These are phyloP conservation scores for Didymella glomerata DNA, from an alignment of 2,329 filamentous ascomycete genomes.

Conservation along the genomic window DNA sequence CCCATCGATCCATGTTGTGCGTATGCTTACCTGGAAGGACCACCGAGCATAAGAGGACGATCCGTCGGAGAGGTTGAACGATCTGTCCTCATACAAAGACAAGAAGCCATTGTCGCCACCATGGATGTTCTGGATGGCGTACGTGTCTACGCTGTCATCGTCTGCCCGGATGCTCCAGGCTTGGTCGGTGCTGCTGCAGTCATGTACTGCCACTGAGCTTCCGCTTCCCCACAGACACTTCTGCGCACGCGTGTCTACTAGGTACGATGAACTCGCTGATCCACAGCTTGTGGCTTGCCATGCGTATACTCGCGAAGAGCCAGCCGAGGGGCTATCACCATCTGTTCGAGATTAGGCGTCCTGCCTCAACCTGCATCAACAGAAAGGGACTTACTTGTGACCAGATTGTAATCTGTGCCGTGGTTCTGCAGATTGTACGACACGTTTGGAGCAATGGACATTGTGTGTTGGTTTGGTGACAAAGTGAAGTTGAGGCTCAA, in stretches of 20 bases:
- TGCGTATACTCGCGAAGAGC: not conserved
- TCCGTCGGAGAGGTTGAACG: not conserved
- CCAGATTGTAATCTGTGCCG: not conserved
- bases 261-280: not conserved
- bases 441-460: not conserved
- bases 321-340: too few relatives aligned
- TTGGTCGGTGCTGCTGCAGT: not conserved
- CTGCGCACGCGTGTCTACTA: not conserved
- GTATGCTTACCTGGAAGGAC: not conserved
- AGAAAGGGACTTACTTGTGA: not conserved
- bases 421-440: constrained; percentile 1
- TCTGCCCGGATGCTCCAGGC: not conserved
- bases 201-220: not conserved
- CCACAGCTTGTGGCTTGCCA: constrained; percentile 1
- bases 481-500: not conserved
- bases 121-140: not conserved
- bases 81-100: not conserved
- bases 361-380: not conserved
- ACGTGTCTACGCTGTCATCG: not conserved
- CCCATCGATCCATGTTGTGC: not conserved
- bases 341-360: not conserved
- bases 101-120: not conserved
- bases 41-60: not conserved
- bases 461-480: not conserved
- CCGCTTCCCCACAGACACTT: not conserved